A percentile compares a stretch with the other conserved stretches of the same genome.
These are phyloP conservation scores for Dendrobium huoshanense DNA, from an alignment of 106 monocot species.

Conservation along the genomic window DNA sequence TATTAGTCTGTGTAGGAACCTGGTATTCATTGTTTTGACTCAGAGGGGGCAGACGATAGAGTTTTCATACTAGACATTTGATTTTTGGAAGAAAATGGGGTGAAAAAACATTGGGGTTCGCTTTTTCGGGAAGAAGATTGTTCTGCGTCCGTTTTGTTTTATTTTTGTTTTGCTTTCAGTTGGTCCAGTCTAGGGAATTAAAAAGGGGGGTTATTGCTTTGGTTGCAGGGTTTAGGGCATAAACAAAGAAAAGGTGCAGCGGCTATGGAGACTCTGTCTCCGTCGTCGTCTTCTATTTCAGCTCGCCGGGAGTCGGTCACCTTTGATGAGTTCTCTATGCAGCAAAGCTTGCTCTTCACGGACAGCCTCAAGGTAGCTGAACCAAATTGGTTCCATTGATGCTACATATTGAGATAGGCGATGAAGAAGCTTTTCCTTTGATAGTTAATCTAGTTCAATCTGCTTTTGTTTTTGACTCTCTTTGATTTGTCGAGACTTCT, in stretches of 20 bases:
- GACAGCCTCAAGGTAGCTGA: slow-evolving; percentile 68
- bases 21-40: neutral
- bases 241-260: neutral
- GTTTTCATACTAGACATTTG: neutral
- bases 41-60: neutral
- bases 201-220: neutral
- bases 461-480: neutral
- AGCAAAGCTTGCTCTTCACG: slow-evolving; percentile 63
- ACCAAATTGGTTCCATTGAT: neutral
- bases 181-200: neutral
- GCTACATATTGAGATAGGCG: neutral
- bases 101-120: neutral
- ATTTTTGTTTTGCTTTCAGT: neutral
- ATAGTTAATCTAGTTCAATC: neutral
- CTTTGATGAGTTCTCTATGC: slow-evolving; percentile 62
- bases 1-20: neutral
- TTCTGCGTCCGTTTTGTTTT: neutral
- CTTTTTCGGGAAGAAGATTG: neutral
- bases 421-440: neutral
- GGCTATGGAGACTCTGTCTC: slow-evolving; percentile 36
- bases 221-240: slow-evolving; percentile 13
- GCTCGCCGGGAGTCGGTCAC: slow-evolving; percentile 26
- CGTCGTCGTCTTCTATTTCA: slow-evolving; percentile 20
- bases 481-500: neutral
- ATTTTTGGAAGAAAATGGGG: neutral